Base-by-base conservation (phyloP, 768 basidiomycete species). In the Suillus occidentalis region DNA sequence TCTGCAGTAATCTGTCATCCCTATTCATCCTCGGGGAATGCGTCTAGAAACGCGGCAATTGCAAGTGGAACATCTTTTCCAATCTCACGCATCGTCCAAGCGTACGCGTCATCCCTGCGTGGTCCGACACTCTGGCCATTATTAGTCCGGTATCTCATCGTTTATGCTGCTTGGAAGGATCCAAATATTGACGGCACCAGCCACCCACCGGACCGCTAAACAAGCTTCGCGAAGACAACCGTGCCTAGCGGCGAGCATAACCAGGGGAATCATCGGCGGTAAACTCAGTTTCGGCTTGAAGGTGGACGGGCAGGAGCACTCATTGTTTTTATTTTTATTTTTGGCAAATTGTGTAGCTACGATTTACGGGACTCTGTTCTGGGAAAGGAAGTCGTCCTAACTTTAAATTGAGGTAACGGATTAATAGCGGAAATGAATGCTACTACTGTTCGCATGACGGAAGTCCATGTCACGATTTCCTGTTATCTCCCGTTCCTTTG, bases 221-320 rank as follows among this genome's bases (percentile, higher is more conserved):
- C 88, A 37, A 98, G 82, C 71, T 94, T 88, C 47, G 43, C 12
- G 72, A 99, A 87, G 16, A 96, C 82, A 14, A 90, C 83, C 71
- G 60, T 87, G 84, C 49, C 82, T 63, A 94, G 83, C 36, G 4
- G 92, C 77, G 13, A 97, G 86, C 39, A 86, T 84, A 0, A 91
- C 93, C 28, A 99, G 84, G 0, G 97, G 97, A 84, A 52, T 28
- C 6, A 10, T 82, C 92, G 4, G 95, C 95, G 2, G 91, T 87
- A 13, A 97, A 92, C 76, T 99, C 97, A 0, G 89, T 91, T 79
- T 97, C 95, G 22, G 95, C 95, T 79, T 98, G 97, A 45, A 91
- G 83, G 55, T 98, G 83, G 67, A 98, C 88, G 87, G 81, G 72
- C 98, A 25, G 90, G 82, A 60, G 93, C 91, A 57, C n/a, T 72